Conservation (phyloP, 495 filamentous ascomycete species). For the Talaromyces thailandensis region DNA sequence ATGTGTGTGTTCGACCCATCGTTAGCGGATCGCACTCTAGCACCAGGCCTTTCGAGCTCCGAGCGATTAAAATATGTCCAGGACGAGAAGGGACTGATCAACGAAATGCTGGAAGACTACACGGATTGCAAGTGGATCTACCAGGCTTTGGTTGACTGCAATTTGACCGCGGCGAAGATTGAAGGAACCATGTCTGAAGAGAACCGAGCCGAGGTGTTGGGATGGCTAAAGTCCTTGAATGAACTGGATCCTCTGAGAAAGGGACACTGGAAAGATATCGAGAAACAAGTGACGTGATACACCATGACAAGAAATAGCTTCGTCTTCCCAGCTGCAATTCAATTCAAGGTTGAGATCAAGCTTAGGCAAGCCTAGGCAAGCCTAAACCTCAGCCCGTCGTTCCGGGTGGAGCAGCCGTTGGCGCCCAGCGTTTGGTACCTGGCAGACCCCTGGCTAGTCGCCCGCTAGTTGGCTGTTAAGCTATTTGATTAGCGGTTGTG, state of each 20-base stretch:
- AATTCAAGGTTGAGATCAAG: background rate
- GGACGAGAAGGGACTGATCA: slow-evolving; percentile 57
- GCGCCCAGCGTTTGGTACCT: background rate
- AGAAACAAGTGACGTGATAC: slow-evolving; percentile 13
- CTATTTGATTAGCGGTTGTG: background rate
- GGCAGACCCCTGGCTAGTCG: background rate
- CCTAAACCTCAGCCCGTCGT: background rate
- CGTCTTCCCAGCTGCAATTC: background rate
- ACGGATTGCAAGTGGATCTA: slow-evolving; percentile 73
- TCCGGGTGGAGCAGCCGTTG: background rate
- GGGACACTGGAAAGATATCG: slow-evolving; percentile 60
- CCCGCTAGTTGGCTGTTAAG: background rate
- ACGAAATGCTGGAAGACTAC: slow-evolving; percentile 68
- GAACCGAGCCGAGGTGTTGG: slow-evolving; percentile 38
- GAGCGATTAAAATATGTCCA: slow-evolving; percentile 59
- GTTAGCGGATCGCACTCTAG: slow-evolving; percentile 43
- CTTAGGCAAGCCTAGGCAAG: background rate
- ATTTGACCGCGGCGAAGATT: slow-evolving; percentile 26
- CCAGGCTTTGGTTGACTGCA: slow-evolving; percentile 61
- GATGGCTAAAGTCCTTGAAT: slow-evolving; percentile 57
- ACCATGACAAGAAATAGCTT: background rate
- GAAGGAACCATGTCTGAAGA: slow-evolving; percentile 20
- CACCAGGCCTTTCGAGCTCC: slow-evolving; percentile 47
- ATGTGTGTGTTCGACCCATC: slow-evolving; percentile 53
- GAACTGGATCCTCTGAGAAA: slow-evolving; percentile 60